These are phyloP conservation scores for Bisporella sp. DNA, from an alignment of 2,329 filamentous ascomycete species.

Conservation along the genomic window DNA sequence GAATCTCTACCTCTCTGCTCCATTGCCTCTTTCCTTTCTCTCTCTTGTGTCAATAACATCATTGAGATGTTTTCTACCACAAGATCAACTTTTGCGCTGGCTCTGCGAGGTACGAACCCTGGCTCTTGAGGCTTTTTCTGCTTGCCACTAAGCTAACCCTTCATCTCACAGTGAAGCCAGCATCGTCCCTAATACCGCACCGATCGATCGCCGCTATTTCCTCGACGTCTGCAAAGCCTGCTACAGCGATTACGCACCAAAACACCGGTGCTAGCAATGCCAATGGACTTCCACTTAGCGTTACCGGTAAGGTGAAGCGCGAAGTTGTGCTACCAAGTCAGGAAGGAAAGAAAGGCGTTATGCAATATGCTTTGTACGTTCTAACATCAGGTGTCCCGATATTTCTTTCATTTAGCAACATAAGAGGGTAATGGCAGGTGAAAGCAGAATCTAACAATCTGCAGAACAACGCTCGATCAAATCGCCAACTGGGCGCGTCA, in stretches of 20 bases:
- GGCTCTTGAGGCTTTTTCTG: not conserved
- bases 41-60: slow-evolving; percentile 16
- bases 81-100: slow-evolving; percentile 35
- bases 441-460: slow-evolving; percentile 3
- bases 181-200: slow-evolving; percentile 54
- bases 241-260: slow-evolving; percentile 48
- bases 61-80: slow-evolving; percentile 35
- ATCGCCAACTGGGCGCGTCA: slow-evolving; percentile 81
- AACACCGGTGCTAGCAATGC: slow-evolving; percentile 46
- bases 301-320: slow-evolving; percentile 43
- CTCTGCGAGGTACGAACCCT: slow-evolving; percentile 33
- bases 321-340: slow-evolving; percentile 75
- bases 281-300: slow-evolving; percentile 42
- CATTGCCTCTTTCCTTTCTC: slow-evolving; percentile 11
- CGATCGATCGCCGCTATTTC: slow-evolving; percentile 59
- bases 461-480: slow-evolving; percentile 69
- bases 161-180: slow-evolving; percentile 52
- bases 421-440: not conserved
- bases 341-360: slow-evolving; percentile 68
- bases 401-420: not conserved
- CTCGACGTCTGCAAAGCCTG: slow-evolving; percentile 56
- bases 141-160: slow-evolving; percentile 20
- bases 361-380: slow-evolving; percentile 82
- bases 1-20: slow-evolving; percentile 11
- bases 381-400: not conserved